Evolutionary conservation across 805 yeast genomes (phyloP), one percentile per base, ranked within the genome.

Genomic region (Yamadazyma akitaensis): DNA sequence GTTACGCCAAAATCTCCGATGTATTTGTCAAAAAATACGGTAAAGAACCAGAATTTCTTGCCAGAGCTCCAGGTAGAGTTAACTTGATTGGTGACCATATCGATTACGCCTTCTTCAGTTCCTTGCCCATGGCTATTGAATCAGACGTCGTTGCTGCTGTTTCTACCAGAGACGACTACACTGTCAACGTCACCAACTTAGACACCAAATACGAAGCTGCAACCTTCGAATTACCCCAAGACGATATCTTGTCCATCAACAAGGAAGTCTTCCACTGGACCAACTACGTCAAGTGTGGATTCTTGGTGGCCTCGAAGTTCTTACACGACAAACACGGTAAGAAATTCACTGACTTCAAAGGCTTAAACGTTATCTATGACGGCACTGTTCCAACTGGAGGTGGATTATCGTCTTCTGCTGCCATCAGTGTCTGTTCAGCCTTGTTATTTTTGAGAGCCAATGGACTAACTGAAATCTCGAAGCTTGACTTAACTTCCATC

Each of bases 31-130:
- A 40, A 5, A 48, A 37, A 17, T 71, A 63, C 43, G 35, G 48
- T 13, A 56, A 56, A 21, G 56, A 60, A 6, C 76, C 79, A 3
- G 74, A 71, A 30, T 75, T 81, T 56, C 62, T 80, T 33, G 67
- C 82, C 18, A 70, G 89, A 42, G 78, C 86, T 13, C 90, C 91
- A n/a, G 90, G 90, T 28, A 68, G 91, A 54, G 90, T 84, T 44
- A 84, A 84, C 60, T 66, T 84, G 48, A 81, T 84, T 46, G 90
- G 91, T 32, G 90, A 84, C 53, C 91, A 84, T 58, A 79, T 84
- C 46, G 90, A 84, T 64, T 84, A 84, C 60, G 77, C 79, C 53
- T 75, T 77, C 55, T 84, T 80, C 59, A 74, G 87, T 6, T 85
- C 81, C 10, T 70, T 84, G 53, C 90, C 90, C 14, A 79, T 84